These are phyloP conservation scores for Amphirosellinia nigrospora DNA, from an alignment of 495 filamentous ascomycete species.

Conservation along the genomic window DNA sequence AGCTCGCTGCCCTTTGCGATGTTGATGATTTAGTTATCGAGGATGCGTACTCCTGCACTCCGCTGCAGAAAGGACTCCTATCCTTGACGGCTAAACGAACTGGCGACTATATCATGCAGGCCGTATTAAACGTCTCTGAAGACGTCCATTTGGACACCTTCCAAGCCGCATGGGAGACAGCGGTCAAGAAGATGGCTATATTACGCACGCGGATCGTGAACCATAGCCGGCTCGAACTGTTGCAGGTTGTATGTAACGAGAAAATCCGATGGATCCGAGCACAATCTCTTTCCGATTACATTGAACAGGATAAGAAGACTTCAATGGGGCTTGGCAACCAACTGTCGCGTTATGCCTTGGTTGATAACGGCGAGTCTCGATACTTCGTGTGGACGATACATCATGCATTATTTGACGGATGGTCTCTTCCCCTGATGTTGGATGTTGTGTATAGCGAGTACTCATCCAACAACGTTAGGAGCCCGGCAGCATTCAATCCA, in stretches of 20 bases:
- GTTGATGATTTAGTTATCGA: constrained; percentile 40
- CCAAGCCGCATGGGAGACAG: background rate
- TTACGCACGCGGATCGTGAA: background rate
- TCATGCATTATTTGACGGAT: constrained; percentile 71
- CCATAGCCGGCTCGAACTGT: background rate
- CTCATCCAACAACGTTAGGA: background rate
- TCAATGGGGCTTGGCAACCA: background rate
- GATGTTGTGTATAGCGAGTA: background rate
- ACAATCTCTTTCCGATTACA: background rate
- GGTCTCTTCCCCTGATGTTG: constrained; percentile 56
- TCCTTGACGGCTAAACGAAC: constrained; percentile 49
- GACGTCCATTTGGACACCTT: background rate
- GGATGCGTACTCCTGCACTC: constrained; percentile 69
- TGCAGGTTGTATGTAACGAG: background rate
- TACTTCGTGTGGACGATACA: constrained; percentile 46
- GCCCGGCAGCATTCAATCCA: background rate
- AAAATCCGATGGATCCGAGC: background rate
- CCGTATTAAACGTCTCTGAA: constrained; percentile 52
- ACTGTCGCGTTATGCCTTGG: background rate
- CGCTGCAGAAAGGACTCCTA: constrained; percentile 70
- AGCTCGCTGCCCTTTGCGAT: background rate
- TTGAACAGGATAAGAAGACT: background rate
- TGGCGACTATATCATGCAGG: constrained; percentile 60
- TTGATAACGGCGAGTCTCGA: background rate
- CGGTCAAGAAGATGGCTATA: background rate